Evolutionary conservation across 2,329 filamentous ascomycete species (phyloP).

Genomic region (Aspergillus costaricaensis): DNA sequence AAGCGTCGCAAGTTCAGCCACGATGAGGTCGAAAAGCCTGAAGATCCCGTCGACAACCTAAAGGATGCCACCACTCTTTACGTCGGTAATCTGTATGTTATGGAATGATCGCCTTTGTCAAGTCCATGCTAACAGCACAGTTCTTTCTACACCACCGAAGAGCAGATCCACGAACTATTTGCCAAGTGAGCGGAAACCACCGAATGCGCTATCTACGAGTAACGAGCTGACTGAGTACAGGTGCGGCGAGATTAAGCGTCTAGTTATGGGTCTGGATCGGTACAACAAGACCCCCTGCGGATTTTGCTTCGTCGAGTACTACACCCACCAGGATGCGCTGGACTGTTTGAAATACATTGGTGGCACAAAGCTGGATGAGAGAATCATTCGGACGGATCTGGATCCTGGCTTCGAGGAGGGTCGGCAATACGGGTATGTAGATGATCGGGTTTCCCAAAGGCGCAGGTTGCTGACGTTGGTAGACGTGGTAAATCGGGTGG

Average conservation of each 20-base stretch:
- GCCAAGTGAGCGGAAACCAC: slow-evolving; percentile 62
- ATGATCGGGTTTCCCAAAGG: neutral
- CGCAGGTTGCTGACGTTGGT: slow-evolving; percentile 7
- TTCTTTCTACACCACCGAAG: slow-evolving; percentile 97
- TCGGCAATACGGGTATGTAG: slow-evolving; percentile 76
- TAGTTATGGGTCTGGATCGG: slow-evolving; percentile 96
- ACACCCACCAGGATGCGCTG: slow-evolving; percentile 93
- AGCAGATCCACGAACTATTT: slow-evolving; percentile 97
- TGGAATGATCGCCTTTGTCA: neutral
- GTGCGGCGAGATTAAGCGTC: slow-evolving; percentile 94
- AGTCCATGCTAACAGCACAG: slow-evolving; percentile 45
- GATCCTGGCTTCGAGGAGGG: slow-evolving; percentile 97
- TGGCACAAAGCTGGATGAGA: slow-evolving; percentile 95
- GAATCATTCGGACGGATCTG: slow-evolving; percentile 91
- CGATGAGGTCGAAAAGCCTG: slow-evolving; percentile 58
- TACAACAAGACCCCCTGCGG: slow-evolving; percentile 98
- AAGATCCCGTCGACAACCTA: slow-evolving; percentile 74
- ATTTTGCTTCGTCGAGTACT: slow-evolving; percentile 99
- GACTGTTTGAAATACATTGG: slow-evolving; percentile 99
- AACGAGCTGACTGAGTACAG: slow-evolving; percentile 37
- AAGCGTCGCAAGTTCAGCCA: slow-evolving; percentile 68
- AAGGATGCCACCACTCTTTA: slow-evolving; percentile 91
- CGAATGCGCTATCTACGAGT: neutral
- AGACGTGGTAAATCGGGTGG: slow-evolving; percentile 89
- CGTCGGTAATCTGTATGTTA: slow-evolving; percentile 83